Percentiles rank a stretch among this genome's conserved stretches.
These are phyloP conservation scores for Exobasidium rhododendri DNA, from an alignment of 1,284 basidiomycete species.

Conservation along the genomic window DNA sequence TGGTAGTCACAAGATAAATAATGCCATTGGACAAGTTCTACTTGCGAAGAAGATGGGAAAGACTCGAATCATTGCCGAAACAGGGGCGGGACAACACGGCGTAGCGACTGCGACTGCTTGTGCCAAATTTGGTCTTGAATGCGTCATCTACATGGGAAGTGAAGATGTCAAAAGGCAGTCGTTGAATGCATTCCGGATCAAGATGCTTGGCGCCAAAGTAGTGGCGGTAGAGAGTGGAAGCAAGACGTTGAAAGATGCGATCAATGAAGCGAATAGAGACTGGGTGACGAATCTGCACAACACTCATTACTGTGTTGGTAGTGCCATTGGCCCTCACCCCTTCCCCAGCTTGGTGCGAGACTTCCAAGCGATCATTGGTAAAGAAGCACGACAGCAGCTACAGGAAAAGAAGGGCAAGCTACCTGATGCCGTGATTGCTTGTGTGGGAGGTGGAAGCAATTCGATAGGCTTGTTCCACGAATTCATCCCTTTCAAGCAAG, in stretches of 20 bases:
- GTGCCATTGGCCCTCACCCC: constrained; percentile 94
- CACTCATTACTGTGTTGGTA: constrained; percentile 96
- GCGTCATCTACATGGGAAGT: constrained; percentile 96
- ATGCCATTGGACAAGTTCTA: constrained; percentile 63
- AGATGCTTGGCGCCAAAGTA: constrained; percentile 85
- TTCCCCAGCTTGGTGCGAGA: constrained; percentile 98
- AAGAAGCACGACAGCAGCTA: constrained; percentile 89
- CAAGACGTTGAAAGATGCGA: constrained; percentile 84
- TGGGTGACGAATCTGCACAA: constrained; percentile 87
- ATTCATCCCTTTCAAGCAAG: constrained; percentile 44
- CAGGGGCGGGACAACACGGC: constrained; percentile 97
- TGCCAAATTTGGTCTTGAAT: constrained; percentile 92
- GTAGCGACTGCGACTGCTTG: constrained; percentile 98
- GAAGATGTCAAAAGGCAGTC: constrained; percentile 94
- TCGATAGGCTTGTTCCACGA: constrained; percentile 70
- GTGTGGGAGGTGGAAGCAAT: constrained; percentile 95
- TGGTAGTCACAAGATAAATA: constrained; percentile 55
- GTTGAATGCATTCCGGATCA: constrained; percentile 95
- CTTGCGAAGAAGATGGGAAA: constrained; percentile 90
- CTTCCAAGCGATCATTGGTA: constrained; percentile 92
- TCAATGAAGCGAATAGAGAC: constrained; percentile 63
- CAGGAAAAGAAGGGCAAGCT: constrained; percentile 73
- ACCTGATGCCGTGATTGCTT: constrained; percentile 91
- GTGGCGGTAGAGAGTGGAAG: constrained; percentile 90
- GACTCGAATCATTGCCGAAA: constrained; percentile 95